Evolutionary conservation across 2,329 filamentous ascomycete species (phyloP).

Genomic region (Colletotrichum tabaci): DNA sequence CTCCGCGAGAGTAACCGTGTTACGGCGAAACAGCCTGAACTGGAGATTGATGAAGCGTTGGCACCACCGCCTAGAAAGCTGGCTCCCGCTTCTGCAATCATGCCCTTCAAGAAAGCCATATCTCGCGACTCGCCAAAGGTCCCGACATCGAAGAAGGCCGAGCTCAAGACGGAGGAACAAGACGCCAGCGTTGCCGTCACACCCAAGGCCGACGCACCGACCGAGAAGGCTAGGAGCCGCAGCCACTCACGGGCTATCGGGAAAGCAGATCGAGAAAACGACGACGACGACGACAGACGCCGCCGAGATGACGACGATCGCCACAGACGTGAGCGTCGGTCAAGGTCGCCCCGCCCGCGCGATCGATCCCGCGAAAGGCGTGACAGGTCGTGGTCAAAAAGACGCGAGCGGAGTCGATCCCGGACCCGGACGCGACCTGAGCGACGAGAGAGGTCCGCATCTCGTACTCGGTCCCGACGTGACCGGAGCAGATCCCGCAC

Average conservation of each 20-base stretch:
- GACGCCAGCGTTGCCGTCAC: conserved; percentile 45
- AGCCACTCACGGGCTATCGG: conserved; percentile 46
- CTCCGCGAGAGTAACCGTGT: conserved; percentile 71
- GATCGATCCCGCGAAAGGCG: conserved; percentile 51
- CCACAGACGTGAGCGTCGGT: conserved; percentile 54
- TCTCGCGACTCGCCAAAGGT: conserved; percentile 60
- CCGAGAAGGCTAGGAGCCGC: conserved; percentile 43
- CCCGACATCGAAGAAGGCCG: conserved; percentile 57
- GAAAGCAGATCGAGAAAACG: conserved; percentile 46
- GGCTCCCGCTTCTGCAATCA: conserved; percentile 70
- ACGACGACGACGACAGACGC: conserved; percentile 48
- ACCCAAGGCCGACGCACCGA: conserved; percentile 25
- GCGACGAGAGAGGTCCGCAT: conserved; percentile 58
- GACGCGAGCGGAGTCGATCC: conserved; percentile 56
- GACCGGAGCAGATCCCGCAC: conserved; percentile 49
- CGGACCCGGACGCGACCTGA: conserved; percentile 41
- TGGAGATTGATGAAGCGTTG: conserved; percentile 69
- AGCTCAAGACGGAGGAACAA: conserved; percentile 52
- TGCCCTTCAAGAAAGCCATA: conserved; percentile 63
- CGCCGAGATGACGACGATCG: conserved; percentile 53
- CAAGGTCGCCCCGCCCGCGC: conserved; percentile 54
- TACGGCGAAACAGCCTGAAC: conserved; percentile 64
- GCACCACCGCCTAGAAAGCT: conserved; percentile 69
- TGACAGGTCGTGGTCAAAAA: conserved; percentile 50
- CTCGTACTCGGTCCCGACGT: conserved; percentile 49